phyloP scores from a whole-genome alignment of 495 filamentous ascomycete species.

The Daldinia childiae region DNA sequence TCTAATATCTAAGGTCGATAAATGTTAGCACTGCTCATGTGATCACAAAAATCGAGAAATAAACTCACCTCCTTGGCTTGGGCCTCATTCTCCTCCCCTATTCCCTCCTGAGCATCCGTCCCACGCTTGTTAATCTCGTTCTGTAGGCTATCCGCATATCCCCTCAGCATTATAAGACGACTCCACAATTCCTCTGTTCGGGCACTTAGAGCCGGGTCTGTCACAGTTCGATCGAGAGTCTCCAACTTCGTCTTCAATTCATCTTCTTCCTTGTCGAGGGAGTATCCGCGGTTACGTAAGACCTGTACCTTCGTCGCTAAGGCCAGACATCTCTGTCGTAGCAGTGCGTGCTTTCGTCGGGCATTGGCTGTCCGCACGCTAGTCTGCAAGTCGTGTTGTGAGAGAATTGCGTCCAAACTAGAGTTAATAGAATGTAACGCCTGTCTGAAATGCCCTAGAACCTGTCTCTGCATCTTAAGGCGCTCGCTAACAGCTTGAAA shows the following conservation, averaged over 20 bases:
- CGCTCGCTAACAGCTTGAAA: slow-evolving; percentile 74
- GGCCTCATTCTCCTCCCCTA: slow-evolving; percentile 65
- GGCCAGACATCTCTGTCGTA: slow-evolving; percentile 82
- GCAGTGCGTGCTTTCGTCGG: slow-evolving; percentile 77
- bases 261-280: slow-evolving; percentile 90
- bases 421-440: slow-evolving; percentile 94
- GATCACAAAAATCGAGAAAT: background rate
- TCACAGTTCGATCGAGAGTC: slow-evolving; percentile 74
- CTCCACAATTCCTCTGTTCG: slow-evolving; percentile 97
- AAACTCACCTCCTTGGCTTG: slow-evolving; percentile 80
- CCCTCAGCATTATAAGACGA: slow-evolving; percentile 83
- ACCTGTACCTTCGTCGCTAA: slow-evolving; percentile 93
- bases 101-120: slow-evolving; percentile 63
- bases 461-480: slow-evolving; percentile 77
- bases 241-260: slow-evolving; percentile 85
- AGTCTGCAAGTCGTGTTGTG: slow-evolving; percentile 82
- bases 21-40: slow-evolving; percentile 41
- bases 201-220: slow-evolving; percentile 85
- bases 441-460: slow-evolving; percentile 74
- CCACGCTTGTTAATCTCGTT: slow-evolving; percentile 77
- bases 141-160: slow-evolving; percentile 80
- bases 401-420: slow-evolving; percentile 78
- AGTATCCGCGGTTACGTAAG: slow-evolving; percentile 89
- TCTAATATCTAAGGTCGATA: slow-evolving; percentile 73
- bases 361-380: slow-evolving; percentile 82